Conservation (phyloP, 1,284 basidiomycete species). For the Cryptococcus sp. region DNA sequence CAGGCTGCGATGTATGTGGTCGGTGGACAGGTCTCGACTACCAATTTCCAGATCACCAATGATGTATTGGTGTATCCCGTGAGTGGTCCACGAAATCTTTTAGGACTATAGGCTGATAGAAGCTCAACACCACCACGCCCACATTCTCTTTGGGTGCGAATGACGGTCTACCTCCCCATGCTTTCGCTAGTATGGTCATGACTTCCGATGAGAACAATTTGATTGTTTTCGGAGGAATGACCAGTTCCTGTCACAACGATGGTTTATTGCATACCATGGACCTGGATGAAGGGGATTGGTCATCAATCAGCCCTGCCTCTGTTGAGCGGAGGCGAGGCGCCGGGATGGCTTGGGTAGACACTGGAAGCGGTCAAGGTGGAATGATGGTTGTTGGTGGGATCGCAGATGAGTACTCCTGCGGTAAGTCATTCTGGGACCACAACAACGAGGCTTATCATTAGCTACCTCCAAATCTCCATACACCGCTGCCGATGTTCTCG, state of each 20-base stretch:
- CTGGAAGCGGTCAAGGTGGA: slow-evolving; percentile 21
- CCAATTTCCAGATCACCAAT: slow-evolving; percentile 40
- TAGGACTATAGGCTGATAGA: neutral
- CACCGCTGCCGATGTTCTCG: slow-evolving; percentile 34
- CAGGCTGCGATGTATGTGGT: slow-evolving; percentile 44
- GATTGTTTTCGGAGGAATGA: slow-evolving; percentile 43
- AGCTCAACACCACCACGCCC: slow-evolving; percentile 40
- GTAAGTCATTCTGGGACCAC: slow-evolving; percentile 18
- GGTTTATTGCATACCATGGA: slow-evolving; percentile 36
- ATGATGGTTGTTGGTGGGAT: slow-evolving; percentile 44
- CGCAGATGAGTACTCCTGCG: slow-evolving; percentile 40
- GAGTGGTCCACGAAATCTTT: slow-evolving; percentile 4
- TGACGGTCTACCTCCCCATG: slow-evolving; percentile 40
- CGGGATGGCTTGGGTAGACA: slow-evolving; percentile 26
- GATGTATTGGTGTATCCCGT: slow-evolving; percentile 45
- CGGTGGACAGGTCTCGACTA: slow-evolving; percentile 38
- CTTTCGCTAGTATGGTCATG: slow-evolving; percentile 37
- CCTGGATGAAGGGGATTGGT: slow-evolving; percentile 26
- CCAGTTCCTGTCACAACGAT: slow-evolving; percentile 37
- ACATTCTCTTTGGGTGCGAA: slow-evolving; percentile 34
- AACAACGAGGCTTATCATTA: slow-evolving; percentile 1
- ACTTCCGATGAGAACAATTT: slow-evolving; percentile 26
- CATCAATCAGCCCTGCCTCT: slow-evolving; percentile 20
- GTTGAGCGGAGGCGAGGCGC: slow-evolving; percentile 37
- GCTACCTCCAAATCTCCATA: slow-evolving; percentile 32